Base-by-base conservation (phyloP, 768 basidiomycete genomes). In the Suillus paluster region DNA sequence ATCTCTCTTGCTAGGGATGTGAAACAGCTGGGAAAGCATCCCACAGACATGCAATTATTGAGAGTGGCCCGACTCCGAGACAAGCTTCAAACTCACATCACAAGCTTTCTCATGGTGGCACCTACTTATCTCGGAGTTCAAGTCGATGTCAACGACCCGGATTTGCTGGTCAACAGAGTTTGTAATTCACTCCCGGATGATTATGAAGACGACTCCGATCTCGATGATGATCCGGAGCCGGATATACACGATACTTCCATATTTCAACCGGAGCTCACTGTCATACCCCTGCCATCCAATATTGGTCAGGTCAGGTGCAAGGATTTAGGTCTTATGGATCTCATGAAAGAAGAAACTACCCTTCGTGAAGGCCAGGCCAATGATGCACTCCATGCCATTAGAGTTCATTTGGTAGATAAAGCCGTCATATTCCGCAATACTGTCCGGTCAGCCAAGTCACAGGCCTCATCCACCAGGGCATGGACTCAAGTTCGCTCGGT, bases 331-430 rank as follows among this genome's bases (percentile, higher is more conserved):
- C 23, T 63, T 1, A 42, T 11, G 5, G 3, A 34, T 10, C 30
- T 67, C 4, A 55, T 56, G 17, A 19, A 53, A 11, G 53, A 61
- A 48, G 67, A 69, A 39, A 34, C 54, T 17, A 14, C 56, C n/a
- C 60, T 67, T 3, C 1, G 42, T 5, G 38, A 61, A 46, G 60
- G 61, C 4, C 62, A 67, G n/a, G 68, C 66, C 10, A 69, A 69
- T 57, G 66, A 69, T 36, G 49, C 61, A 12, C 60, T 69, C 10
- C 56, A 69, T 2, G 46, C 44, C 2, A 21, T 68, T 10, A 4
- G 59, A 14, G 12, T 58, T 5, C 44, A 59, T 7, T 42, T 68
- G 4, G 59, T 53, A 2, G 27, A 68, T 25, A 68, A 67, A 41
- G 55, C 66, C 10, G 52, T 63, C 14, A 39, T 63, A 7, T 63